Conservation (phyloP, 2,329 filamentous ascomycete species). For the Hypoxylon sp. region DNA sequence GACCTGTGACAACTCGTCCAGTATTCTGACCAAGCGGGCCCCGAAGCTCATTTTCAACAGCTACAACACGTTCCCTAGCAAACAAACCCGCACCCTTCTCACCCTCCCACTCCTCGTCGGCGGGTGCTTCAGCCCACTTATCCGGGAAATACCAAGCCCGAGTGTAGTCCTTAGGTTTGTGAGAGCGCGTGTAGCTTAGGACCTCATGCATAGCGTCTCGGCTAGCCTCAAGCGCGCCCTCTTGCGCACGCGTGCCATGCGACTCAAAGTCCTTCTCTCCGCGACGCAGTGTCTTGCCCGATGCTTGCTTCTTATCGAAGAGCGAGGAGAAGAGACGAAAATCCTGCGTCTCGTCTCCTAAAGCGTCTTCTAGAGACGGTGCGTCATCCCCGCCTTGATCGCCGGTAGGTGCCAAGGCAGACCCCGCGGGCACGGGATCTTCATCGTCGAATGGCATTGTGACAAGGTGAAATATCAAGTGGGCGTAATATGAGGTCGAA, state of each 20-base stretch:
- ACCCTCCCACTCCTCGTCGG: constrained; percentile 18
- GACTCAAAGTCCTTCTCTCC: constrained; percentile 98
- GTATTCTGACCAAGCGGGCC: constrained; percentile 79
- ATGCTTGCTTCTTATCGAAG: constrained; percentile 55
- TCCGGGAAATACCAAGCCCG: constrained; percentile 79
- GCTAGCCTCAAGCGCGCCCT: constrained; percentile 79
- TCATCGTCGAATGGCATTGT: constrained; percentile 45
- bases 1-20: constrained; percentile 68
- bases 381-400: constrained; percentile 58
- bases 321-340: constrained; percentile 75
- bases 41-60: constrained; percentile 72
- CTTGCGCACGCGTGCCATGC: constrained; percentile 85
- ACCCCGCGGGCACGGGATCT: constrained; percentile 28
- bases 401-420: constrained; percentile 26
- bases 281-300: constrained; percentile 77
- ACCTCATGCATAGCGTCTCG: constrained; percentile 90
- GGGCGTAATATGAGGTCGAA: too few species aligned
- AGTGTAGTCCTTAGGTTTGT: constrained; percentile 71
- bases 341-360: constrained; percentile 84
- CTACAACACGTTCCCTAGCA: constrained; percentile 64
- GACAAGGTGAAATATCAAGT: background rate
- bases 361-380: constrained; percentile 58
- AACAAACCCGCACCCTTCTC: constrained; percentile 45
- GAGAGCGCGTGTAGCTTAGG: constrained; percentile 77
- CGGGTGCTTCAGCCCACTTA: constrained; percentile 52